Percentiles rank a stretch among this genome's conserved stretches.
Conservation (phyloP, 2,329 filamentous ascomycete genomes). For the Ceratocystis colombiana region DNA sequence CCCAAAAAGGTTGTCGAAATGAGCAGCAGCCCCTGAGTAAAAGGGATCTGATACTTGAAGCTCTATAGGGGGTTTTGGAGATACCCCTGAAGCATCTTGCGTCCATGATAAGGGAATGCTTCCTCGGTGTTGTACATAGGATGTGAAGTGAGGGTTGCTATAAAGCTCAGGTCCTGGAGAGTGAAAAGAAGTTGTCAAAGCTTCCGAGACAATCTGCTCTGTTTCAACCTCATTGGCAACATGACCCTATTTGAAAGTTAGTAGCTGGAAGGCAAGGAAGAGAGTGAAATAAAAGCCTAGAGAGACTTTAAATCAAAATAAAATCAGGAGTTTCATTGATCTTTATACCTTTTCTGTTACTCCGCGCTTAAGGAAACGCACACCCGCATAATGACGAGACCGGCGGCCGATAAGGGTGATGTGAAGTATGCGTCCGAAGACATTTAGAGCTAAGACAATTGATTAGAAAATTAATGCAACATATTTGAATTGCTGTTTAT, state of each 20-base stretch:
- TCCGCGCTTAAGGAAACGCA: constrained; percentile 85
- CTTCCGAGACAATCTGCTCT: constrained; percentile 94
- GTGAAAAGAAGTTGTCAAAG: constrained; percentile 90
- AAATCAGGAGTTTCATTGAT: neutral
- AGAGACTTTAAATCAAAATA: neutral
- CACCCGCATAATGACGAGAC: constrained; percentile 87
- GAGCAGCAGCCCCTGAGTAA: constrained; percentile 81
- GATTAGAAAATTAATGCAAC: constrained; percentile 79
- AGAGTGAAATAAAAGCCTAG: neutral
- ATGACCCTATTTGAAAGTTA: constrained; percentile 51
- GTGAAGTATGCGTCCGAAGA: constrained; percentile 75
- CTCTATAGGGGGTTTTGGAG: constrained; percentile 92
- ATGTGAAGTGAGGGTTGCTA: constrained; percentile 84
- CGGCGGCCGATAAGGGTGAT: constrained; percentile 88
- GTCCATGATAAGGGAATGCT: constrained; percentile 98
- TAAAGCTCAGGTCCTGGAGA: constrained; percentile 76
- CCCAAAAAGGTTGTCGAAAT: constrained; percentile 91
- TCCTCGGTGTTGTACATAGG: constrained; percentile 90
- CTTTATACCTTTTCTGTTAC: constrained; percentile 65
- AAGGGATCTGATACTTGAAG: constrained; percentile 94
- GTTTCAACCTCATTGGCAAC: constrained; percentile 98
- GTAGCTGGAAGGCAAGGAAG: neutral
- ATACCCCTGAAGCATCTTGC: constrained; percentile 88
- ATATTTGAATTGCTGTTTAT: neutral
- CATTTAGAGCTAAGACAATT: constrained; percentile 53